Base-by-base conservation (phyloP, 2,329 filamentous ascomycete species). In the Elsinoe arachidis region DNA sequence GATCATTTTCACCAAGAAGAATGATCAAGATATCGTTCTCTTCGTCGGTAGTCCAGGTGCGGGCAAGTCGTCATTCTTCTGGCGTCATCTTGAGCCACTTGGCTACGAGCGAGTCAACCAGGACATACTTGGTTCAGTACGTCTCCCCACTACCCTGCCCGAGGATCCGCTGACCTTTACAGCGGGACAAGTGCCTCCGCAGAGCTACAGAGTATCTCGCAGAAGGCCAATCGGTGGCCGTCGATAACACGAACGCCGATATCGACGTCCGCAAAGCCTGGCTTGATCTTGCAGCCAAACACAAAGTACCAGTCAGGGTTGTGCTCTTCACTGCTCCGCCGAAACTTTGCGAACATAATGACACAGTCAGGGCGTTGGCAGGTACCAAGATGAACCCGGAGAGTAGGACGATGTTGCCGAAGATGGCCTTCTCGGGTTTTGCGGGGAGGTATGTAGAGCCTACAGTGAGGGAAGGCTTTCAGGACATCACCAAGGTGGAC, bases 221-320 rank as follows among this genome's bases (percentile, higher is more conserved):
- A 39, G 77, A 81, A 21, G 84, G 85, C 1, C 77, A 77, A 19
- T 87, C 88, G 2, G 83, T 96, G 3, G 89, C 80, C 23, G 80
- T 97, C 59, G 93, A 99, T 72, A 97, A 96, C 70, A 97, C 93
- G n/a, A 99, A 99, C 69, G 83, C 91, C 30, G 87, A 95, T 72
- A 70, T 78, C 10, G 86, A 88, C 55, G 89, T 86, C 21, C 81
- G 93, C 62, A 79, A 80, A n/a, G 74, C 87, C 60, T 97, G 92
- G 92, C 73, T 89, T 33, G 75, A 81, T 23, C 73, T 97, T 30
- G 90, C 90, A 15, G 80, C 78, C 62, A 85, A 86, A 65, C 74
- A 83, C 65, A 76, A 81, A 3, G 77, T 95, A 1, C 86, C 88
- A 1, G 87, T 96, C 64, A 86, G 92, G 47, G 95, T 92, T 67